phyloP scores from a whole-genome alignment of 2,329 filamentous ascomycete genomes.

The Rosellinia necatrix region DNA sequence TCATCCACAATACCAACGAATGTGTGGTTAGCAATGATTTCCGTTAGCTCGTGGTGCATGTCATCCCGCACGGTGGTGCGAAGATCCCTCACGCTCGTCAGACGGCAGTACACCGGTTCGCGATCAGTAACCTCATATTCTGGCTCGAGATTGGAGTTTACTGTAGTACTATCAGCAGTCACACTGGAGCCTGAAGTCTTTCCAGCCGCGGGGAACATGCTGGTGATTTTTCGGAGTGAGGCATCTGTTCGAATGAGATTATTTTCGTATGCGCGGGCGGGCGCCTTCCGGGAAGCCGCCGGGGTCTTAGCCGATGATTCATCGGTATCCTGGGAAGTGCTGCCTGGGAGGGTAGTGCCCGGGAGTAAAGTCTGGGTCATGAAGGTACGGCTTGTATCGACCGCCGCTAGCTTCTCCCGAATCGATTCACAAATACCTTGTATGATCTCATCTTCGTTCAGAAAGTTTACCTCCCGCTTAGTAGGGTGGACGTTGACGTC shows the following conservation, averaged over 20 bases:
- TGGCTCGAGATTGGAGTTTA: slow-evolving; percentile 40
- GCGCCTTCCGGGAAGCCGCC: slow-evolving; percentile 44
- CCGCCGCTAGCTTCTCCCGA: slow-evolving; percentile 75
- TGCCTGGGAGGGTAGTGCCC: slow-evolving; percentile 53
- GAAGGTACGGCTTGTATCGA: slow-evolving; percentile 93
- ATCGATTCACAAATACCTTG: slow-evolving; percentile 83
- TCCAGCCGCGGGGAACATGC: slow-evolving; percentile 75
- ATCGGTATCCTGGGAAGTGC: slow-evolving; percentile 36
- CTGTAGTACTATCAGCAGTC: slow-evolving; percentile 33
- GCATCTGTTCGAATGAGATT: slow-evolving; percentile 90
- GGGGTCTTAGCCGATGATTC: slow-evolving; percentile 42
- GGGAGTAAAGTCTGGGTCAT: slow-evolving; percentile 89
- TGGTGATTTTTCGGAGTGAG: slow-evolving; percentile 89
- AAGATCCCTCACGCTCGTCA: slow-evolving; percentile 85
- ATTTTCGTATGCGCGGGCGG: slow-evolving; percentile 74
- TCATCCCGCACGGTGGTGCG: slow-evolving; percentile 78
- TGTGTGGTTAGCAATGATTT: slow-evolving; percentile 84
- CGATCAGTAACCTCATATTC: slow-evolving; percentile 73
- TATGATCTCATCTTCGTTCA: slow-evolving; percentile 96
- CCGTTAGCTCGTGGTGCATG: slow-evolving; percentile 84
- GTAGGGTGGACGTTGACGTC: slow-evolving; percentile 98
- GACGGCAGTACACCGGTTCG: slow-evolving; percentile 69
- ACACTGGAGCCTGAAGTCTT: slow-evolving; percentile 42
- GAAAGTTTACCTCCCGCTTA: slow-evolving; percentile 93
- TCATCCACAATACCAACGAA: slow-evolving; percentile 95